A percentile compares a stretch with the other conserved stretches of the same genome.
phyloP scores from a whole-genome alignment of 257 asterid species.

The Craterostigma plantagineum region DNA sequence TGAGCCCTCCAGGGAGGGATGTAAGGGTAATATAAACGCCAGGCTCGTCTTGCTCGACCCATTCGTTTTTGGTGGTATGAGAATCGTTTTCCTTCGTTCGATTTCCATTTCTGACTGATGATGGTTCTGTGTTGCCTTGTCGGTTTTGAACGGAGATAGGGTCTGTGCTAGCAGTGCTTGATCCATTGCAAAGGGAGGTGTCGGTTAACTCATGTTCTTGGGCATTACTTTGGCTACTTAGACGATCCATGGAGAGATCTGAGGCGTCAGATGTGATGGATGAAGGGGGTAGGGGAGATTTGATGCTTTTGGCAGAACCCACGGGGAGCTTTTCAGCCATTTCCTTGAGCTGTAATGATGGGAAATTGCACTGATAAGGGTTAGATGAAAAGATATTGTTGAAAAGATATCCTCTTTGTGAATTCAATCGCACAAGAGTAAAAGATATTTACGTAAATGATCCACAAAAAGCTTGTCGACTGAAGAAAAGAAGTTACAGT shows the following conservation, averaged over 20 bases:
- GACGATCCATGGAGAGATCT: constrained; percentile 20
- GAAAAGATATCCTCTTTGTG: too few relatives aligned
- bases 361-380: not conserved
- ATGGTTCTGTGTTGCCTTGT: too few relatives aligned
- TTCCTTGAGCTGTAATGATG: constrained; percentile 61
- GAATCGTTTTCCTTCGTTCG: constrained; percentile 31
- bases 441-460: too few relatives aligned
- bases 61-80: constrained; percentile 33
- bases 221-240: constrained; percentile 14
- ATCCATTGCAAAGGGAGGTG: constrained; percentile 25
- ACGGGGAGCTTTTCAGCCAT: constrained; percentile 99
- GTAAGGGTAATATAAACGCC: constrained; percentile 73
- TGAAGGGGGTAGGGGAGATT: constrained; percentile 17
- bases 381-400: too few relatives aligned
- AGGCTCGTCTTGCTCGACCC: constrained; percentile 77
- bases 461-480: too few relatives aligned
- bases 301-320: constrained; percentile 63
- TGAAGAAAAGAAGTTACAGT: too few relatives aligned
- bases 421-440: too few relatives aligned
- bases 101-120: constrained; percentile 23
- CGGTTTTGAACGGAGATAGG: too few relatives aligned
- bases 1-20: constrained; percentile 52
- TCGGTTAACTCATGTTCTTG: constrained; percentile 27
- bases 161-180: constrained; percentile 20
- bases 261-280: constrained; percentile 25